Conservation (phyloP, 1,284 basidiomycete species). For the Ustilago bromivora region DNA sequence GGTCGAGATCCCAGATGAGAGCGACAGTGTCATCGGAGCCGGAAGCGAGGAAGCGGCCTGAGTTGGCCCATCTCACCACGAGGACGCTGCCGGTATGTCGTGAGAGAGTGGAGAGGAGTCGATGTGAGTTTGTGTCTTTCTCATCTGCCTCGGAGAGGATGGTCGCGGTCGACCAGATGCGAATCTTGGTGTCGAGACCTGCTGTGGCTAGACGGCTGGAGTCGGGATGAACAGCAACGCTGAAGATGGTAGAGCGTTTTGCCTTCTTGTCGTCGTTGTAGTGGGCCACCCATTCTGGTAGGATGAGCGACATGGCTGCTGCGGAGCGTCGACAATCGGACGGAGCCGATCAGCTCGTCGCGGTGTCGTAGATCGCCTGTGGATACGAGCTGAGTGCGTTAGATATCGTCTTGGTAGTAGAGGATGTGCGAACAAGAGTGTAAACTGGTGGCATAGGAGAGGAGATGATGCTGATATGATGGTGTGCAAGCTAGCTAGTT, state of each 20-base stretch:
- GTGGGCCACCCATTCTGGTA: conserved; percentile 69
- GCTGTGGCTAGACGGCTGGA: conserved; percentile 95
- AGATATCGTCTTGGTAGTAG: background rate
- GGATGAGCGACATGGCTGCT: conserved; percentile 59
- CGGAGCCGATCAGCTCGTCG: conserved; percentile 9
- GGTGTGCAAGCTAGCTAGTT: background rate
- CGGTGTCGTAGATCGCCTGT: background rate
- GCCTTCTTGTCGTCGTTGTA: conserved; percentile 71
- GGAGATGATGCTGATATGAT: background rate
- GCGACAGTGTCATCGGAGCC: conserved; percentile 95
- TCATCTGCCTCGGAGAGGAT: conserved; percentile 83
- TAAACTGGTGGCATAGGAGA: background rate
- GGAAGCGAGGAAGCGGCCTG: conserved; percentile 91
- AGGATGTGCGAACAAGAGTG: background rate
- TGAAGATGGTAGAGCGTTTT: conserved; percentile 88
- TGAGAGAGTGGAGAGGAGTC: conserved; percentile 87
- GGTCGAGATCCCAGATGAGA: conserved; percentile 95
- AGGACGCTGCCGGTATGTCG: conserved; percentile 96
- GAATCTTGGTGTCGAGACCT: conserved; percentile 90
- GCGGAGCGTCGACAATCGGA: conserved; percentile 1
- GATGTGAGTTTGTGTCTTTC: conserved; percentile 80
- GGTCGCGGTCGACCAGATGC: conserved; percentile 95
- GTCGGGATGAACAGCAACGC: conserved; percentile 93
- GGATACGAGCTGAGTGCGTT: background rate
- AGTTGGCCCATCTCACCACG: conserved; percentile 94